Conservation (phyloP, 345 rosid genomes). For the Punica granatum region DNA sequence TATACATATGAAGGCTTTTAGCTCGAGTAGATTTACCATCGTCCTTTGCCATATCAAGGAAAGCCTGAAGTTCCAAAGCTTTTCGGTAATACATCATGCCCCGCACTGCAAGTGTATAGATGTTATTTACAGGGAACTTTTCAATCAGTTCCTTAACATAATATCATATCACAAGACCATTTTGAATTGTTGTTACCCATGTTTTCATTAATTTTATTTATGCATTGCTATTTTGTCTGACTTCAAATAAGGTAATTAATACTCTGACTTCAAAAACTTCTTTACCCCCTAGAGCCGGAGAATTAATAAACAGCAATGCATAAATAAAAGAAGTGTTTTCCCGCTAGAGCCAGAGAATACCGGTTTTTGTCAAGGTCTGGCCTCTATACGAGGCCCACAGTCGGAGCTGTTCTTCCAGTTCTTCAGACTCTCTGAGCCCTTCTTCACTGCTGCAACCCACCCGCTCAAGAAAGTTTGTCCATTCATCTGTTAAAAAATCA, state of each 20-base stretch:
- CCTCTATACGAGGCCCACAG: slow-evolving; percentile 98
- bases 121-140: background rate
- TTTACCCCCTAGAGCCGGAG: too few species aligned
- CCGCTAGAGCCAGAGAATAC: slow-evolving; percentile 21
- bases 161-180: background rate
- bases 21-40: slow-evolving; percentile 69
- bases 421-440: slow-evolving; percentile 46
- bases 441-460: slow-evolving; percentile 54
- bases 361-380: slow-evolving; percentile 96
- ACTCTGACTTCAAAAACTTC: too few species aligned
- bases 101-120: slow-evolving; percentile 52
- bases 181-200: background rate
- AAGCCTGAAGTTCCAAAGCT: slow-evolving; percentile 99
- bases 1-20: background rate
- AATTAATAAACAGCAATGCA: too few species aligned
- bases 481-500: slow-evolving; percentile 54
- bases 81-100: slow-evolving; percentile 99
- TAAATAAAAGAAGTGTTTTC: too few species aligned
- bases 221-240: background rate
- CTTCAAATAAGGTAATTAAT: too few species aligned
- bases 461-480: slow-evolving; percentile 92
- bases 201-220: background rate
- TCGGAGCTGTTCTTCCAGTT: slow-evolving; percentile 70
- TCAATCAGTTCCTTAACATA: background rate
- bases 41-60: slow-evolving; percentile 95